phyloP scores from a whole-genome alignment of 2,329 filamentous ascomycete species.

The Thelonectria discophora region DNA sequence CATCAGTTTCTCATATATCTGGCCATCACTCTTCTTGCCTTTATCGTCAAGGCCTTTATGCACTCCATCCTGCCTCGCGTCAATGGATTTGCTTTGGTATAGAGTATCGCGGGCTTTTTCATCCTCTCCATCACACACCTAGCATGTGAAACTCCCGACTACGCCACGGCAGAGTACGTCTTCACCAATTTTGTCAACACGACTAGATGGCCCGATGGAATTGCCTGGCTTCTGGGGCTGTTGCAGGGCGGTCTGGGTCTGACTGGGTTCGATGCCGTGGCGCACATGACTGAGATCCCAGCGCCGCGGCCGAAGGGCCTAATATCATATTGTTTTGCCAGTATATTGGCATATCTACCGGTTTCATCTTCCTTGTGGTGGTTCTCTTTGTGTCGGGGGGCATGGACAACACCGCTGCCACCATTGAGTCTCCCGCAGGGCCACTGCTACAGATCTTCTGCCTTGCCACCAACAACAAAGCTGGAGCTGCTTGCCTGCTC shows the following conservation, averaged over 20 bases:
- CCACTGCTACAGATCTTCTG: slow-evolving; percentile 70
- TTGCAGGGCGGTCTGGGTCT: slow-evolving; percentile 46
- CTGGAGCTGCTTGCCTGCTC: slow-evolving; percentile 70
- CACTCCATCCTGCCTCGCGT: slow-evolving; percentile 51
- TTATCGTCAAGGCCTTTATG: slow-evolving; percentile 44
- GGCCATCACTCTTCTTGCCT: slow-evolving; percentile 41
- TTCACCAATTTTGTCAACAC: slow-evolving; percentile 46
- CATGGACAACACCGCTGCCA: slow-evolving; percentile 52
- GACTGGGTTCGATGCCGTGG: slow-evolving; percentile 48
- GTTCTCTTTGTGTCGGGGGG: slow-evolving; percentile 71
- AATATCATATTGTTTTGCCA: slow-evolving; percentile 63
- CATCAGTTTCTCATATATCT: slow-evolving; percentile 71
- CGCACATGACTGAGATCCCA: slow-evolving; percentile 49
- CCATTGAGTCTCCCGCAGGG: slow-evolving; percentile 64
- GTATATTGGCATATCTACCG: slow-evolving; percentile 68
- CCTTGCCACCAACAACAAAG: slow-evolving; percentile 68
- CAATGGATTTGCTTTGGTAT: slow-evolving; percentile 73
- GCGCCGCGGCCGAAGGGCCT: slow-evolving; percentile 43
- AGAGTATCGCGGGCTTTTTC: slow-evolving; percentile 73
- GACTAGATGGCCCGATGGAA: slow-evolving; percentile 47
- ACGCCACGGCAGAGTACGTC: slow-evolving; percentile 47
- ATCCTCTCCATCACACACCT: slow-evolving; percentile 75
- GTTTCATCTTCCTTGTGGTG: slow-evolving; percentile 68
- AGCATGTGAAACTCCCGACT: slow-evolving; percentile 70
- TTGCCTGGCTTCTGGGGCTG: slow-evolving; percentile 47